phyloP scores from a whole-genome alignment of 2,329 filamentous ascomycete genomes.

The Venturia effusa region DNA sequence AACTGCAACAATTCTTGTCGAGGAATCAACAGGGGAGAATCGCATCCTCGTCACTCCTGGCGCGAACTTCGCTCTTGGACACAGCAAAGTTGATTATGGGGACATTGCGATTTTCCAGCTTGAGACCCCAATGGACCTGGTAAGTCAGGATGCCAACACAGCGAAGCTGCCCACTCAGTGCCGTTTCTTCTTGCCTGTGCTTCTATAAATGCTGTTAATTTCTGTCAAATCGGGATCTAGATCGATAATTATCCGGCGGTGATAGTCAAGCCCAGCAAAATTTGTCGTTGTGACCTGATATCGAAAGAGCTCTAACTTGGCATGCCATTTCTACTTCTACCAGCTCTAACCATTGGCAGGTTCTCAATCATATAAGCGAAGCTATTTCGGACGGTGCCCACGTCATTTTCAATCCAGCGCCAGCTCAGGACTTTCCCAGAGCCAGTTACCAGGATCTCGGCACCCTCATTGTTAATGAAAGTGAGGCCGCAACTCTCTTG shows the following conservation, averaged over 20 bases:
- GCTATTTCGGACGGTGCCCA: slow-evolving; percentile 19
- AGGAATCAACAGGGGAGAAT: slow-evolving; percentile 37
- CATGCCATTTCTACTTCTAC: neutral
- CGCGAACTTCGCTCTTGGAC: slow-evolving; percentile 33
- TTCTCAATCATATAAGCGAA: slow-evolving; percentile 25
- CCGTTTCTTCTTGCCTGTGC: neutral
- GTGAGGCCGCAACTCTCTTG: slow-evolving; percentile 67
- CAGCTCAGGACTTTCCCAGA: slow-evolving; percentile 55
- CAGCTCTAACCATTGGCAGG: slow-evolving; percentile 15
- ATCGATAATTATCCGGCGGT: neutral
- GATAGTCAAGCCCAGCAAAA: neutral
- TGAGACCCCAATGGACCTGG: slow-evolving; percentile 34
- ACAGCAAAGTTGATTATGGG: slow-evolving; percentile 25
- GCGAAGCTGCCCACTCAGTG: neutral
- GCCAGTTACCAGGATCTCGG: slow-evolving; percentile 57
- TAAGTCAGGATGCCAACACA: slow-evolving; percentile 10
- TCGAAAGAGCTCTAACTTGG: neutral
- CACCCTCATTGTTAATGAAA: slow-evolving; percentile 84
- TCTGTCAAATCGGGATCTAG: neutral
- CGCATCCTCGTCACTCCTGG: slow-evolving; percentile 37
- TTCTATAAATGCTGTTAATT: slow-evolving; percentile 15
- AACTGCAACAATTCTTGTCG: slow-evolving; percentile 38
- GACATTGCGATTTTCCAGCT: slow-evolving; percentile 36
- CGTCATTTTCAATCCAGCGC: slow-evolving; percentile 76
- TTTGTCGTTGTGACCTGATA: neutral